Evolutionary conservation across 345 rosid genomes (phyloP).

Genomic region (Linum usitatissimum): DNA sequence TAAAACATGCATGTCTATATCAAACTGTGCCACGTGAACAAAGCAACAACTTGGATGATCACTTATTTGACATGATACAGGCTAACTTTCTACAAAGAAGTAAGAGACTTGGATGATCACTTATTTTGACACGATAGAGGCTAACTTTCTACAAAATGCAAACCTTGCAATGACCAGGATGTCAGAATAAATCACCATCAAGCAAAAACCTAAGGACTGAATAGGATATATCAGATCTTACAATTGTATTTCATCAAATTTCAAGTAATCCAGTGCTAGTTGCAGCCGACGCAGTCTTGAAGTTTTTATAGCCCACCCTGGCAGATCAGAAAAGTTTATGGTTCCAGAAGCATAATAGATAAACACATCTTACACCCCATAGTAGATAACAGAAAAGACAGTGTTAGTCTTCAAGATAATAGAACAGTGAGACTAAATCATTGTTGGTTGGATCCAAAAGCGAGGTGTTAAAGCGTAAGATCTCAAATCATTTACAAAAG

Average conservation of each 20-base stretch:
- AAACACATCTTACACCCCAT: background rate
- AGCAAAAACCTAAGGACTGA: background rate
- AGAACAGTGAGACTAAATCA: no score
- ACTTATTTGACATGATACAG: background rate
- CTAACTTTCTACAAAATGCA: background rate
- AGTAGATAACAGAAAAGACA: background rate
- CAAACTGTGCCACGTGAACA: background rate
- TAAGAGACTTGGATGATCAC: background rate
- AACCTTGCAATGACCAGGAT: background rate
- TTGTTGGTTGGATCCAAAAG: no score
- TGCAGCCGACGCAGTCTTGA: conserved; percentile 76
- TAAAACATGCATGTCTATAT: background rate
- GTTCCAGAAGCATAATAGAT: background rate
- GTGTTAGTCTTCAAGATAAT: no score
- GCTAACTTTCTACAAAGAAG: background rate
- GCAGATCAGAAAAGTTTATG: conserved; percentile 20
- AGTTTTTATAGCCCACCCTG: conserved; percentile 82
- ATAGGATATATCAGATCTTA: conserved; percentile 27
- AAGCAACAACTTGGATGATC: background rate
- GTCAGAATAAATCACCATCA: background rate
- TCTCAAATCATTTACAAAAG: no score
- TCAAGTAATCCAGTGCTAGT: conserved; percentile 69
- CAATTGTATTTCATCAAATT: conserved; percentile 77
- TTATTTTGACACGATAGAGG: background rate
- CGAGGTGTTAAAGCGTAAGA: no score